phyloP scores from a whole-genome alignment of 2,329 filamentous ascomycete genomes.

The Metarhizium brunneum region DNA sequence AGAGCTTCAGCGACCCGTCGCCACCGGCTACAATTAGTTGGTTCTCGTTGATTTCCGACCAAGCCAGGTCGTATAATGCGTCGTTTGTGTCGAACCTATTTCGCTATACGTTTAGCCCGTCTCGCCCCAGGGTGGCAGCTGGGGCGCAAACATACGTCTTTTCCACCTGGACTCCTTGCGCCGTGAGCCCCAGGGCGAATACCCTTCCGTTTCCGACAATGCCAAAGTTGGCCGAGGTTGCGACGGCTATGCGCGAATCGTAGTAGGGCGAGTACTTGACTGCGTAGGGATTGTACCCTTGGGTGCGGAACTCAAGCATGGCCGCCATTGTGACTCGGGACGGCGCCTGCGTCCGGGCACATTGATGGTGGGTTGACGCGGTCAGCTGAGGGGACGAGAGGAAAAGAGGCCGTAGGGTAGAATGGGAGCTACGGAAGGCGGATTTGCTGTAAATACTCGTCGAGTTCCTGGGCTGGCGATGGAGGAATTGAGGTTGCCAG shows the following conservation, averaged over 20 bases:
- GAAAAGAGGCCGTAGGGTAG: too few relatives aligned
- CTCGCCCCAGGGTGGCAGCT: background rate
- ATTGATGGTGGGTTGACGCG: slow-evolving; percentile 5
- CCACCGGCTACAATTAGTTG: slow-evolving; percentile 84
- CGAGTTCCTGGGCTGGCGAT: background rate
- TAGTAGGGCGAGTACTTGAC: slow-evolving; percentile 99
- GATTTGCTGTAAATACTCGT: too few relatives aligned
- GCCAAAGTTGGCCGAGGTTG: slow-evolving; percentile 88
- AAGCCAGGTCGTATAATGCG: slow-evolving; percentile 86
- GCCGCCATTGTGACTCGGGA: slow-evolving; percentile 29
- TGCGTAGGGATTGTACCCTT: slow-evolving; percentile 91
- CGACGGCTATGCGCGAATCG: slow-evolving; percentile 86
- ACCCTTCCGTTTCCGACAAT: slow-evolving; percentile 92
- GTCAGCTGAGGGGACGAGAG: background rate
- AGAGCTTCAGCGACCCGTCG: slow-evolving; percentile 91
- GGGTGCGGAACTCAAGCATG: slow-evolving; percentile 92
- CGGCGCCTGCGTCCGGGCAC: slow-evolving; percentile 9
- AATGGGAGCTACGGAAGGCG: too few relatives aligned
- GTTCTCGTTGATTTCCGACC: slow-evolving; percentile 95
- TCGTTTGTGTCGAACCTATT: slow-evolving; percentile 91
- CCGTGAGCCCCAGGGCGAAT: slow-evolving; percentile 74
- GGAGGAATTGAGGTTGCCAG: slow-evolving; percentile 11
- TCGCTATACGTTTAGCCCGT: background rate
- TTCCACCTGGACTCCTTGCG: slow-evolving; percentile 73
- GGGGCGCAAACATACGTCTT: slow-evolving; percentile 54